Conservation (phyloP, 768 basidiomycete genomes). For the Clitopilus hobsonii region DNA sequence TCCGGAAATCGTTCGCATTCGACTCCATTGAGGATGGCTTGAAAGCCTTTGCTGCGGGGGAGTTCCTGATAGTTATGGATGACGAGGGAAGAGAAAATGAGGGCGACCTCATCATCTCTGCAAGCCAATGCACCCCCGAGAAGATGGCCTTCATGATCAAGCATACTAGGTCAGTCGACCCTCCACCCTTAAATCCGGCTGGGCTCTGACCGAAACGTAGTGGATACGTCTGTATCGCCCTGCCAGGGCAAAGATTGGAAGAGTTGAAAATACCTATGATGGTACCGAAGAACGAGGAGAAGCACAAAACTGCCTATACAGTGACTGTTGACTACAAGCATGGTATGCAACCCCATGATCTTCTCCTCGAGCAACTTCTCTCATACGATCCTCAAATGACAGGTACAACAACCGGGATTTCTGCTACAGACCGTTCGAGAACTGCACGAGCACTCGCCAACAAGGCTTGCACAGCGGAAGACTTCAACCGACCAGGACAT, state of each 20-base stretch:
- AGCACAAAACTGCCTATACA: constrained; percentile 91
- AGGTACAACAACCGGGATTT: constrained; percentile 96
- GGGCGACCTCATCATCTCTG: constrained; percentile 92
- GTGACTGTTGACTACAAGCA: constrained; percentile 92
- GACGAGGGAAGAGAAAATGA: constrained; percentile 96
- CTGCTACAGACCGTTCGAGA: constrained; percentile 89
- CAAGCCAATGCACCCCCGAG: constrained; percentile 78
- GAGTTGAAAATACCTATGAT: constrained; percentile 88
- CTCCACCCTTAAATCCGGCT: background rate
- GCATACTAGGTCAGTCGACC: constrained; percentile 73
- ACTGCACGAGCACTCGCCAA: constrained; percentile 83
- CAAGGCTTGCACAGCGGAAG: constrained; percentile 43
- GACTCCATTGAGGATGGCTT: constrained; percentile 81
- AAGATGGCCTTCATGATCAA: constrained; percentile 99
- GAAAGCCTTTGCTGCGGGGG: constrained; percentile 68
- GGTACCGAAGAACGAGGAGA: constrained; percentile 87
- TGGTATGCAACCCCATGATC: constrained; percentile 43
- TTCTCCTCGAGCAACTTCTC: constrained; percentile 2
- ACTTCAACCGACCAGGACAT: constrained; percentile 93
- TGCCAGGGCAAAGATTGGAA: constrained; percentile 72
- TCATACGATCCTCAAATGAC: background rate
- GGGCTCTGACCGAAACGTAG: constrained; percentile 34
- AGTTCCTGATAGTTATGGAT: constrained; percentile 97
- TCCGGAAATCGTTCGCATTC: constrained; percentile 53
- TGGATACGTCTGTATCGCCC: constrained; percentile 89